Percentiles rank a stretch among this genome's conserved stretches.
phyloP scores from a whole-genome alignment of 2,329 filamentous ascomycete species.

The Rhynchosporium graminicola region DNA sequence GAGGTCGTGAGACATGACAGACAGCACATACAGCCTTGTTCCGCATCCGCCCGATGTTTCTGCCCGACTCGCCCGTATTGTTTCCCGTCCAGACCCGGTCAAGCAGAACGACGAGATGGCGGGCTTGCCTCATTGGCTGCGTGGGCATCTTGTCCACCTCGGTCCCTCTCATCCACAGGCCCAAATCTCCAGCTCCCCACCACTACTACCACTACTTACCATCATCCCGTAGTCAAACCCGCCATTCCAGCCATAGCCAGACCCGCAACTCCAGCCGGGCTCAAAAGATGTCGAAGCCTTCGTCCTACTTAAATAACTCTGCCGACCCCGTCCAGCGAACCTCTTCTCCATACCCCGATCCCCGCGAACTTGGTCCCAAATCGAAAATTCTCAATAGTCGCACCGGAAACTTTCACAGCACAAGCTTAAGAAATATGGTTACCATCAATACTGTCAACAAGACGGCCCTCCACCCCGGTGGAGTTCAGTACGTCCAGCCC shows the following conservation, averaged over 20 bases:
- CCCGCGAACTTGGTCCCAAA: conserved; percentile 34
- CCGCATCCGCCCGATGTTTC: conserved; percentile 28
- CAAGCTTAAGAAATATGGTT: conserved; percentile 39
- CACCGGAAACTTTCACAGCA: conserved; percentile 34
- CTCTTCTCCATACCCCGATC: conserved; percentile 38
- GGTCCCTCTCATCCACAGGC: conserved; percentile 4
- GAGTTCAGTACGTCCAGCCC: conserved; percentile 35
- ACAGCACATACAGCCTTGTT: conserved; percentile 1
- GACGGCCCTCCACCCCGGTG: conserved; percentile 39
- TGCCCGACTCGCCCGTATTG: conserved; percentile 24
- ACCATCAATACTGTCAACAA: conserved; percentile 37
- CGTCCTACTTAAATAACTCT: conserved; percentile 31
- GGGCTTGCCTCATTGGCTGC: conserved; percentile 17
- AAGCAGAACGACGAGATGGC: conserved; percentile 13
- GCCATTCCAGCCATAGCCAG: conserved; percentile 14
- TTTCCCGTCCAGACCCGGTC: conserved; percentile 27
- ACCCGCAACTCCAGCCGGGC: conserved; percentile 24
- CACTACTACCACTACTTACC: conserved; percentile 13
- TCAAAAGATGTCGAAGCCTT: conserved; percentile 28
- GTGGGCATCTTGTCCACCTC: conserved; percentile 16
- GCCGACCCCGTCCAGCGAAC: conserved; percentile 34
- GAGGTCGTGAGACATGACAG: conserved; percentile 19
- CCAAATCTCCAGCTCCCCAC: conserved; percentile 12
- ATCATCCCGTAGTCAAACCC: conserved; percentile 14
- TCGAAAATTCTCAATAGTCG: conserved; percentile 32